Evolutionary conservation across 768 basidiomycete species (phyloP), one percentile per base, ranked within the genome.

Genomic region (Gymnopilus dilepis): DNA sequence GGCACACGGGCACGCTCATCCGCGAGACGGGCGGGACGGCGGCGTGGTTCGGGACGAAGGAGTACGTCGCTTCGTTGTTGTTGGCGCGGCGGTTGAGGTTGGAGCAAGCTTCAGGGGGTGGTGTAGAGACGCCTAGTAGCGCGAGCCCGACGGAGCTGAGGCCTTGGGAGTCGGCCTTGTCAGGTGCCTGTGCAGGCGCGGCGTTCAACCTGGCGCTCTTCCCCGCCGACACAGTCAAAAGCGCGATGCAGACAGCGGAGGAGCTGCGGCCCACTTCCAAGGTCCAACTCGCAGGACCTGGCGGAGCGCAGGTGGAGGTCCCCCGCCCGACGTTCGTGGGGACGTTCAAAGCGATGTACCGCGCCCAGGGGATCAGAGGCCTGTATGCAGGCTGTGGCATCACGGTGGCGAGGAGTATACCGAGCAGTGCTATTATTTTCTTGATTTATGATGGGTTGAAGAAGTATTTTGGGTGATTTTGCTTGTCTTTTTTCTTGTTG

Each of bases 191-290:
- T 58, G 91, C 93, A 3, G 95, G 94, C 3, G 87, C 88, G 1
- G 79, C 84, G 54, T 95, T 91, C 79, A 92, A 90, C 65, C 76
- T 95, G 61, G 85, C 87, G 24, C 79, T 96, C 37, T 97, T 95
- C 80, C 95, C 95, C 1, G 94, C 92, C 4, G 95, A 97, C 76
- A 90, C 89, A 28, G 86, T 97, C 67, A 96, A 97, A 78, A 92
- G 89, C 61, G 87, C 91, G 45, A 91, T 96, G 72, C 95, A 97
- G 78, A 97, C 95, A 0, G 88, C 88, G 69, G 91, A 91, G 59
- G 92, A 95, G 72, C 80, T 95, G 54, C 81, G 88, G 9, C 85
- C 87, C 17, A 43, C 62, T n/a, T n/a, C n/a, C n/a, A n/a, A n/a
- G 6, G 52, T 24, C 6, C 22, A 28, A 7, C n/a, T 56, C 33